Conservation (phyloP, 805 yeast genomes). For the Lachancea kluyveri region DNA sequence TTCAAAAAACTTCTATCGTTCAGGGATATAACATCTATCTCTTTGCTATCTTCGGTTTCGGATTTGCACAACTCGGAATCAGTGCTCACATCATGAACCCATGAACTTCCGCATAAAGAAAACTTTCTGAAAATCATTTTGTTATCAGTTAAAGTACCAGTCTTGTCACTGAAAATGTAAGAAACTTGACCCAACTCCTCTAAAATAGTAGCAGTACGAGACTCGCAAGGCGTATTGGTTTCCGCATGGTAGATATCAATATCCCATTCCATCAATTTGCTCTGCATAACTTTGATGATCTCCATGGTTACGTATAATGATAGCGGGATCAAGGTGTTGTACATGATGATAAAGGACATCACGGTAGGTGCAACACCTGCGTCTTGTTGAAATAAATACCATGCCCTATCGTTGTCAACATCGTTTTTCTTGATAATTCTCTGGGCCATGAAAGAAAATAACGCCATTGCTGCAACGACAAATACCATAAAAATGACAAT, state of each 20-base stretch:
- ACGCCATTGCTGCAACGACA: slow-evolving; percentile 66
- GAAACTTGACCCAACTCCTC: slow-evolving; percentile 98
- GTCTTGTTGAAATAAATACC: slow-evolving; percentile 72
- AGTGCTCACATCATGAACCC: slow-evolving; percentile 71
- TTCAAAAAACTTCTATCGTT: slow-evolving; percentile 15
- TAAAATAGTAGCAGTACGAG: slow-evolving; percentile 88
- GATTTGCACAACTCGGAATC: slow-evolving; percentile 3
- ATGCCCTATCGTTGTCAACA: slow-evolving; percentile 38
- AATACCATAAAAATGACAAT: slow-evolving; percentile 85
- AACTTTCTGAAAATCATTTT: slow-evolving; percentile 87
- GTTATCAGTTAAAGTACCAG: slow-evolving; percentile 95
- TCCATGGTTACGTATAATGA: slow-evolving; percentile 96
- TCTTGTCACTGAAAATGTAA: slow-evolving; percentile 90
- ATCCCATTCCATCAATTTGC: slow-evolving; percentile 77
- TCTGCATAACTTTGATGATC: slow-evolving; percentile 83
- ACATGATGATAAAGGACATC: slow-evolving; percentile 97
- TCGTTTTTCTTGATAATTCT: slow-evolving; percentile 40
- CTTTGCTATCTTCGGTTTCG: slow-evolving; percentile 19
- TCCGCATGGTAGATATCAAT: slow-evolving; percentile 88
- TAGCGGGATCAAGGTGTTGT: slow-evolving; percentile 89
- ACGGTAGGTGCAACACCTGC: slow-evolving; percentile 84
- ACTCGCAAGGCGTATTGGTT: slow-evolving; percentile 87
- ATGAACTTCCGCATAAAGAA: slow-evolving; percentile 80
- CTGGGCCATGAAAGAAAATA: slow-evolving; percentile 79
- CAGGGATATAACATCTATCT: slow-evolving; percentile 21